A percentile compares a stretch with the other conserved stretches of the same genome.
Conservation (phyloP, 768 basidiomycete species). For the Fomitopsis serialis region DNA sequence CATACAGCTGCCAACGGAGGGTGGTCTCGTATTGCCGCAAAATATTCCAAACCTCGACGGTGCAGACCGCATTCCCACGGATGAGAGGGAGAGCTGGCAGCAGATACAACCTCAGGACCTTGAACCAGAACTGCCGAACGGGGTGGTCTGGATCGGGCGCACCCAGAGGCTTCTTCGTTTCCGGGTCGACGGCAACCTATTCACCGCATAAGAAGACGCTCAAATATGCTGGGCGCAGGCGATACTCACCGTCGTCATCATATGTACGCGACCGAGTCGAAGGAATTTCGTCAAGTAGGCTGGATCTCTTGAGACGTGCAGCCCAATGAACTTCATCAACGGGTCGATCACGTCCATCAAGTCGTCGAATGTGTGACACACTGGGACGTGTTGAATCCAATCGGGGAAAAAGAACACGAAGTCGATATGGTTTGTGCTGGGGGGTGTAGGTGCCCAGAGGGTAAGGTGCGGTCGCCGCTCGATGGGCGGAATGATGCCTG, state of each 20-base stretch:
- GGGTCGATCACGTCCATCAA: conserved; percentile 73
- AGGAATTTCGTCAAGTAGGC: conserved; percentile 75
- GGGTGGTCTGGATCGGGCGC: conserved; percentile 55
- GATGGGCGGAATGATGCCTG: conserved; percentile 46
- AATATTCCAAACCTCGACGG: conserved; percentile 90
- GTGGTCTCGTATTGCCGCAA: conserved; percentile 74
- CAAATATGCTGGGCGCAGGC: neutral
- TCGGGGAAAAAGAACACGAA: conserved; percentile 90
- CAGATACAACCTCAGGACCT: conserved; percentile 70
- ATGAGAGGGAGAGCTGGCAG: conserved; percentile 86
- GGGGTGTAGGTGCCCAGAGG: conserved; percentile 74
- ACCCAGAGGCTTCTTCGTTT: conserved; percentile 52
- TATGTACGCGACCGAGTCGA: conserved; percentile 66
- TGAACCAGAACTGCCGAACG: conserved; percentile 78
- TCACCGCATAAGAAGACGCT: conserved; percentile 5
- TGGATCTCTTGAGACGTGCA: conserved; percentile 77
- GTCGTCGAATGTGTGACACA: conserved; percentile 61
- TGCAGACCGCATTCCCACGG: conserved; percentile 80
- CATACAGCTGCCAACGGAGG: conserved; percentile 86
- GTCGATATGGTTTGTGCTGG: conserved; percentile 64
- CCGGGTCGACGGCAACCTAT: conserved; percentile 44
- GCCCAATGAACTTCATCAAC: conserved; percentile 71
- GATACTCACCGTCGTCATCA: conserved; percentile 45
- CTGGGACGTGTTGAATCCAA: conserved; percentile 70
- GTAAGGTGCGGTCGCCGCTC: conserved; percentile 66